Base-by-base conservation (phyloP, 306 rosid species). In the Comarum palustre region DNA sequence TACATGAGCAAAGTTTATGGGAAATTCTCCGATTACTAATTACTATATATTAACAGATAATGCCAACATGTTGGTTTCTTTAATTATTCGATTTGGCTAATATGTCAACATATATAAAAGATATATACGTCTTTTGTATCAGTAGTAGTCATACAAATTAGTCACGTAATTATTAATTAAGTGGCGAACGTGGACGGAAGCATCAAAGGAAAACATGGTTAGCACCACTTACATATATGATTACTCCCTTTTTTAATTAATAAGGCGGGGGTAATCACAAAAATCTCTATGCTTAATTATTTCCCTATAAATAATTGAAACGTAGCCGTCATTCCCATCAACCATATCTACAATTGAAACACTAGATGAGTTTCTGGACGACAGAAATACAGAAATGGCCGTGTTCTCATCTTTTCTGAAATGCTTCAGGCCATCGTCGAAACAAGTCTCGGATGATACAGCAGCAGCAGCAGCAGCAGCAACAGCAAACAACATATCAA, bases 341-440 rank as follows among this genome's bases (percentile, higher is more conserved):
- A 3, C 36, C 36, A 57, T 57, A n/a, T 57, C 63, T 57, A 52
- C 3, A n/a, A 13, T 52, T n/a, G 36, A 52, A 52, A 54, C 58
- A 12, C 12, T 19, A 16, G 20, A 48, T 16, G 5, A 48, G n/a
- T 48, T 48, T 47, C 17, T 48, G 16, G 20, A 48, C 8, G 36
- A 32, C 36, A 50, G 22, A 50, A 50, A 19, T 46, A 46, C 19
- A 20, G 27, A 22, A 47, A 45, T 42, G 68, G 13, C 5, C 1
- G 19, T 60, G 2, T 60, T 58, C 76, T 73, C 58, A 13, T 17
- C 27, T 22, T 41, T 60, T 4, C 41, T 43, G 13, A 60, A 9
- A 27, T 58, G 68, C 55, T 58, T 42, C 59, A 45, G 16, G 59
- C 58, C 58, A 47, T 68, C 72, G 24, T 46, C 72, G 36, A 32